phyloP scores from a whole-genome alignment of 768 basidiomycete genomes.

The Boletellus sp. region DNA sequence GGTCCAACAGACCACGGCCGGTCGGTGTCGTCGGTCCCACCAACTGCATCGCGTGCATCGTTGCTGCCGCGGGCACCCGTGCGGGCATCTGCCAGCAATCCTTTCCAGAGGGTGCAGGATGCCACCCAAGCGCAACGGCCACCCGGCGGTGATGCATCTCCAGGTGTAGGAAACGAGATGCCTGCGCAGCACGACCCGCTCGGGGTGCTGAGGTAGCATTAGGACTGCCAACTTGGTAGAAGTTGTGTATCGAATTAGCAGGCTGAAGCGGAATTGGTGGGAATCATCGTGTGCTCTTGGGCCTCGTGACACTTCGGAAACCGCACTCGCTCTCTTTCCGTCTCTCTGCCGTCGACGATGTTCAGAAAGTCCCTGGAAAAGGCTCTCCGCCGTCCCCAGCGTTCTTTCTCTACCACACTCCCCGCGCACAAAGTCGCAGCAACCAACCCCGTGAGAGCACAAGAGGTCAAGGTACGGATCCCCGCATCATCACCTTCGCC shows the following conservation, averaged over 20 bases:
- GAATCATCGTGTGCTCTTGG: constrained; percentile 20
- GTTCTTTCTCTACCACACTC: constrained; percentile 66
- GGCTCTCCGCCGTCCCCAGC: constrained; percentile 45
- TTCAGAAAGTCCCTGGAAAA: constrained; percentile 61
- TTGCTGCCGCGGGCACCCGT: constrained; percentile 19
- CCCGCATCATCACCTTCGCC: constrained; percentile 5
- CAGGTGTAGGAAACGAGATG: constrained; percentile 8
- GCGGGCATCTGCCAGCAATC: constrained; percentile 28
- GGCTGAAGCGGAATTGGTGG: background rate
- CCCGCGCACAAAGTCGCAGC: constrained; percentile 59
- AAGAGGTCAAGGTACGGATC: constrained; percentile 68
- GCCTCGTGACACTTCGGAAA: constrained; percentile 17
- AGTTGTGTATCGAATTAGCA: background rate
- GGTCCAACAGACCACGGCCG: constrained; percentile 9
- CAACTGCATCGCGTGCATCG: constrained; percentile 10
- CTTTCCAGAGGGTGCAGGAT: constrained; percentile 25
- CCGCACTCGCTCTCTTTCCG: constrained; percentile 1
- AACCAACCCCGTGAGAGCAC: constrained; percentile 72
- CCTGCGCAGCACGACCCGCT: constrained; percentile 27
- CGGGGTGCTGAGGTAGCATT: constrained; percentile 25
- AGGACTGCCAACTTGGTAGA: background rate
- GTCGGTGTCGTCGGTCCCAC: constrained; percentile 14
- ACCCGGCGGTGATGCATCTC: background rate
- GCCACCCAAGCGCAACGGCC: constrained; percentile 4
- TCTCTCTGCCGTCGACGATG: constrained; percentile 40